Evolutionary conservation across 1,284 basidiomycete genomes (phyloP).

Genomic region (Papiliotrema terrestris): DNA sequence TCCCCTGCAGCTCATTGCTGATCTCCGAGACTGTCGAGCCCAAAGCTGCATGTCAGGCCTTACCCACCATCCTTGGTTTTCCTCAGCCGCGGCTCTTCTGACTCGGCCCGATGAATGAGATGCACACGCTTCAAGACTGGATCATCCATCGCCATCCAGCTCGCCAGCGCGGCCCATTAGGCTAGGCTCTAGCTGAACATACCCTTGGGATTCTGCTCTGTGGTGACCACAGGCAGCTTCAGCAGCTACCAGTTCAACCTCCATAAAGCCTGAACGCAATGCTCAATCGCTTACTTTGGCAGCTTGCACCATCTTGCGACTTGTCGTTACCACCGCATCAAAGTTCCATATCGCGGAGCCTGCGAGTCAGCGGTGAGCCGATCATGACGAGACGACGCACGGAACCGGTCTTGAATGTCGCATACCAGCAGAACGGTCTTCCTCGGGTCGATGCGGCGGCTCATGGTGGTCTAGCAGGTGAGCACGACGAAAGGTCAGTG

Average conservation of each 20-base stretch:
- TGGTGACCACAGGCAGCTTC: conserved; percentile 67
- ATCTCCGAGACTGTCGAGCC: conserved; percentile 67
- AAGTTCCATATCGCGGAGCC: conserved; percentile 59
- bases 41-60: conserved; percentile 55
- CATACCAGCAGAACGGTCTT: conserved; percentile 68
- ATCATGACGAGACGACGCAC: conserved; percentile 50
- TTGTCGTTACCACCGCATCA: conserved; percentile 63
- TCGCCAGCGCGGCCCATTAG: too few relatives aligned
- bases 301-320: conserved; percentile 71
- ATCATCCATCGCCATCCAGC: too few relatives aligned
- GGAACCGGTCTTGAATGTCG: conserved; percentile 72
- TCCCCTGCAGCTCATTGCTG: conserved; percentile 57
- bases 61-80: too few relatives aligned
- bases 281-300: conserved; percentile 68
- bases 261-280: background rate
- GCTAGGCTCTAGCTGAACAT: background rate
- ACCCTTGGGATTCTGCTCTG: conserved; percentile 82
- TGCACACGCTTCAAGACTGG: too few relatives aligned
- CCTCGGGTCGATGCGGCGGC: background rate
- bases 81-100: too few relatives aligned
- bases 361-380: background rate
- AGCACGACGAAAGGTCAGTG: too few relatives aligned
- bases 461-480: too few relatives aligned
- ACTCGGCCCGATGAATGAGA: too few relatives aligned
- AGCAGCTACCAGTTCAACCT: conserved; percentile 38